Evolutionary conservation across 768 basidiomycete genomes (phyloP).

Genomic region (Suillus occidentalis): DNA sequence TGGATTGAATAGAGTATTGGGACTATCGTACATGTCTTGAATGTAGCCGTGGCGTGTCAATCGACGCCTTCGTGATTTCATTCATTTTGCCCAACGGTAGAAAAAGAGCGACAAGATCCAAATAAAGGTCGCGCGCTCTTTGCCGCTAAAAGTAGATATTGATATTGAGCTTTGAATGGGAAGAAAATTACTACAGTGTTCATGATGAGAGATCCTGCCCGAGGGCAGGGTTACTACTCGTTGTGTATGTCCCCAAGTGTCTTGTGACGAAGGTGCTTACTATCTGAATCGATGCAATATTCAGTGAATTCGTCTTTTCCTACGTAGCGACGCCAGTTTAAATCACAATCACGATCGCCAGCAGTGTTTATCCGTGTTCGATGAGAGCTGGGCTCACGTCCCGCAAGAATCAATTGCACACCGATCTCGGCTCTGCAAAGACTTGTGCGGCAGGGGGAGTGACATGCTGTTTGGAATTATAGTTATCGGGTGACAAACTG

Average conservation of each 20-base stretch:
- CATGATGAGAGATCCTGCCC: neutral
- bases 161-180: neutral
- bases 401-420: too few species aligned
- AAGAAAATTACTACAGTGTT: neutral
- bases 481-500: too few species aligned
- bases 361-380: neutral
- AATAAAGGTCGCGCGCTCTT: neutral
- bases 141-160: neutral
- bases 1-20: neutral
- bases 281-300: too few species aligned
- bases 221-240: too few species aligned
- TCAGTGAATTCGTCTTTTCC: too few species aligned
- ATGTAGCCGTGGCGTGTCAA: neutral
- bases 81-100: neutral
- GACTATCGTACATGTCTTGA: neutral
- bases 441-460: too few species aligned
- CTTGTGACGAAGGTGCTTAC: too few species aligned
- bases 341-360: neutral
- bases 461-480: too few species aligned
- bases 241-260: too few species aligned
- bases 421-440: too few species aligned
- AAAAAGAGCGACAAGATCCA: too few species aligned
- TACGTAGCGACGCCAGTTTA: neutral
- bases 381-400: neutral
- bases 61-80: too few species aligned